These are phyloP conservation scores for Blastobotrys proliferans DNA, from an alignment of 1,139 yeast species.

Conservation along the genomic window DNA sequence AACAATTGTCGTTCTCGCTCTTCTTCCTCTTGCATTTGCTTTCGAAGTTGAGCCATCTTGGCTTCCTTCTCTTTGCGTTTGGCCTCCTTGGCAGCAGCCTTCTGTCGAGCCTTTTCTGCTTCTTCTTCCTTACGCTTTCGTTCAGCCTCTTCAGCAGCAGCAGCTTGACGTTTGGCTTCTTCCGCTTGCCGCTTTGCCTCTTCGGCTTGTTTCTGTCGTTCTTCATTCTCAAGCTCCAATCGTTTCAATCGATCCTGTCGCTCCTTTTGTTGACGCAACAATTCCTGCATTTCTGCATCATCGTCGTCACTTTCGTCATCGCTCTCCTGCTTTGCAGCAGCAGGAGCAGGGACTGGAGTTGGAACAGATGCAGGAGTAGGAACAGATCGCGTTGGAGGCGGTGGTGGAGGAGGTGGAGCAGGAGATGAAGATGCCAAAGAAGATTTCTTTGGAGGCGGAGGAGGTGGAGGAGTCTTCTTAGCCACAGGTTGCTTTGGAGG, in stretches of 20 bases:
- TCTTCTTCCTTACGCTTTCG: constrained; percentile 36
- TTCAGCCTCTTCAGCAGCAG: constrained; percentile 40
- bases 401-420: constrained; percentile 14
- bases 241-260: constrained; percentile 29
- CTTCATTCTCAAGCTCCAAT: constrained; percentile 27
- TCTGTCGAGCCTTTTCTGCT: constrained; percentile 18
- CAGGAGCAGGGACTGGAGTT: constrained; percentile 20
- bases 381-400: constrained; percentile 11
- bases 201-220: constrained; percentile 17
- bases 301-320: constrained; percentile 13
- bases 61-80: constrained; percentile 25
- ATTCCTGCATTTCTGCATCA: constrained; percentile 47
- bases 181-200: constrained; percentile 54
- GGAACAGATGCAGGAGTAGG: constrained; percentile 19
- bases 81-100: constrained; percentile 20
- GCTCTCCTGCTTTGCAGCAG: constrained; percentile 7
- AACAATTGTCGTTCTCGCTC: constrained; percentile 14
- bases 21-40: constrained; percentile 16
- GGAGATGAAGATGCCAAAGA: constrained; percentile 9
- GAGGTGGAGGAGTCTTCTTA: constrained; percentile 14
- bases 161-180: constrained; percentile 51
- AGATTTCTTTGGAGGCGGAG: constrained; percentile 10
- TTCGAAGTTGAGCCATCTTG: constrained; percentile 6
- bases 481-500: constrained; percentile 17
- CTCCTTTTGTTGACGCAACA: constrained; percentile 45